Percentiles rank a stretch among this genome's conserved stretches.
phyloP scores from a whole-genome alignment of 805 yeast species.

The Lipomyces lipofer region DNA sequence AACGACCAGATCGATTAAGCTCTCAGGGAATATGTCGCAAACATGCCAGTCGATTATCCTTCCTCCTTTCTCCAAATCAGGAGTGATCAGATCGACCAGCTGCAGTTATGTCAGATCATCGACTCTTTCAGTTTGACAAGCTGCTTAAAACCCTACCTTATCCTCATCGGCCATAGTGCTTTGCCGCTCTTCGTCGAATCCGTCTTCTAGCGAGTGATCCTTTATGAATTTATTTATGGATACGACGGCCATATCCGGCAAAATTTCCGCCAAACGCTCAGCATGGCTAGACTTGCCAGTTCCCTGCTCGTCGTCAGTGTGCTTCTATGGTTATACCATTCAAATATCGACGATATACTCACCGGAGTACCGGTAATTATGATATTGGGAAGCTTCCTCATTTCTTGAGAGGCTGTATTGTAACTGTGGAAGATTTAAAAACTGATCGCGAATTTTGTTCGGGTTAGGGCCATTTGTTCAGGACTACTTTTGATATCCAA shows the following conservation, averaged over 20 bases:
- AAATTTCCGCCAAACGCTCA: slow-evolving; percentile 55
- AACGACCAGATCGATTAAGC: slow-evolving; percentile 86
- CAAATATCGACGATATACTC: slow-evolving; percentile 38
- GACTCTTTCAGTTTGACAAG: too few species aligned
- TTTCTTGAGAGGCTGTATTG: not conserved
- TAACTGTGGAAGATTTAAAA: too few species aligned
- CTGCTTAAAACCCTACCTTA: slow-evolving; percentile 45
- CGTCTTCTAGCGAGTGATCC: slow-evolving; percentile 71
- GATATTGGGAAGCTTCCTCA: slow-evolving; percentile 56
- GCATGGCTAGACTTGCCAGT: slow-evolving; percentile 82
- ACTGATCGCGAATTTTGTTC: slow-evolving; percentile 1
- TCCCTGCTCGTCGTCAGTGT: slow-evolving; percentile 44
- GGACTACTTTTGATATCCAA: too few species aligned
- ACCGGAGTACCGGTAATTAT: slow-evolving; percentile 93
- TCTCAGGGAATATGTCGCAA: slow-evolving; percentile 91
- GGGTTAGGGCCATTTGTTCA: slow-evolving; percentile 18
- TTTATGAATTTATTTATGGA: slow-evolving; percentile 82
- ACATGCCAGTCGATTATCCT: slow-evolving; percentile 96
- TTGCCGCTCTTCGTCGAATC: slow-evolving; percentile 82
- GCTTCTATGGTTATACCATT: slow-evolving; percentile 8
- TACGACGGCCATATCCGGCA: slow-evolving; percentile 54
- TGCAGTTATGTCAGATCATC: not conserved
- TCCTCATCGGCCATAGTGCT: slow-evolving; percentile 92
- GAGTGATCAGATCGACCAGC: slow-evolving; percentile 76
- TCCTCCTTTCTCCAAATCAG: slow-evolving; percentile 80